A percentile compares a stretch with the other conserved stretches of the same genome.
Conservation (phyloP, 768 basidiomycete genomes). For the Lactarius quietus region DNA sequence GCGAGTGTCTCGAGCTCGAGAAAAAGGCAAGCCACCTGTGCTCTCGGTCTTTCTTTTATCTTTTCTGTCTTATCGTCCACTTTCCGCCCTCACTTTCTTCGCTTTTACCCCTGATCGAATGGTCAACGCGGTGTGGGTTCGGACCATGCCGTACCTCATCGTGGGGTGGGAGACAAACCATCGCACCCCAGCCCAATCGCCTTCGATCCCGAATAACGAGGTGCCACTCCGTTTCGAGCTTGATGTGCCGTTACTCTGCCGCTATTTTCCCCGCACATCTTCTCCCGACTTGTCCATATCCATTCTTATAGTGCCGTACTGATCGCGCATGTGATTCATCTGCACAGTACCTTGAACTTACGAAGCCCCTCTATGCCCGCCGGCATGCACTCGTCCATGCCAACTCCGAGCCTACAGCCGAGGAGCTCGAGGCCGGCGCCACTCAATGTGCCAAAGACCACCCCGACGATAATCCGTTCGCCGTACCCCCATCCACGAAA, state of each 20-base stretch:
- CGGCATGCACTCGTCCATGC: constrained; percentile 83
- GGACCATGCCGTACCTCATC: background rate
- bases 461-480: constrained; percentile 58
- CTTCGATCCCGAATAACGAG: constrained; percentile 14
- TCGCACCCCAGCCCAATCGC: background rate
- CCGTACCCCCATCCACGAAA: constrained; percentile 29
- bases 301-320: background rate
- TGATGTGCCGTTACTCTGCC: constrained; percentile 12
- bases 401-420: constrained; percentile 60
- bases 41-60: background rate
- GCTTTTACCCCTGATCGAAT: background rate
- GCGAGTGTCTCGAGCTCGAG: constrained; percentile 92
- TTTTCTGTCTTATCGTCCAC: background rate
- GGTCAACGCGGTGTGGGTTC: background rate
- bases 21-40: constrained; percentile 65
- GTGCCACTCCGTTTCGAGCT: background rate
- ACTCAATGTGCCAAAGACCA: constrained; percentile 72
- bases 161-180: background rate
- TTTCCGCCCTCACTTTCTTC: background rate
- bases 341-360: constrained; percentile 66
- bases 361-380: constrained; percentile 83
- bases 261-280: constrained; percentile 5
- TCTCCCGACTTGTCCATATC: background rate
- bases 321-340: constrained; percentile 4
- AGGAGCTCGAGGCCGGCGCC: constrained; percentile 83